phyloP scores from a whole-genome alignment of 768 basidiomycete species.

The Daedalea quercina region DNA sequence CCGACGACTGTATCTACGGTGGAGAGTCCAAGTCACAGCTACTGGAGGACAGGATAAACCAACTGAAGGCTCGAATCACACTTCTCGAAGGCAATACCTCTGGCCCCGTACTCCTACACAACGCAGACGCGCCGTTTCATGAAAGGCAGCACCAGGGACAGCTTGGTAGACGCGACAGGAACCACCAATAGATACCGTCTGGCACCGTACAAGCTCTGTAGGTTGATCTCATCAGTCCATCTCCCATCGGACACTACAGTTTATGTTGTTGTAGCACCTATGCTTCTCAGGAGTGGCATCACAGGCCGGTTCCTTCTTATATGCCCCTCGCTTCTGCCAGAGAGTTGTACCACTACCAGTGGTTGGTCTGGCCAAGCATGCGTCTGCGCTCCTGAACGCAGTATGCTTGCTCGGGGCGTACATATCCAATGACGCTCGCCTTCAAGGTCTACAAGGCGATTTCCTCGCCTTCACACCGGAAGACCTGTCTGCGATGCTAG shows the following conservation, averaged over 20 bases:
- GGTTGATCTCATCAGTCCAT: background rate
- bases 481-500: constrained; percentile 35
- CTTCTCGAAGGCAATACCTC: constrained; percentile 15
- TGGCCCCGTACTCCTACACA: constrained; percentile 15
- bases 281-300: constrained; percentile 2
- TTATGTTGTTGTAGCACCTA: background rate
- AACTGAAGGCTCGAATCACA: constrained; percentile 45
- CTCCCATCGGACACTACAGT: too few species aligned
- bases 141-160: background rate
- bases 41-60: constrained; percentile 51
- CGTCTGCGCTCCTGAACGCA: constrained; percentile 37
- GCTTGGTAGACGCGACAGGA: background rate
- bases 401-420: constrained; percentile 26
- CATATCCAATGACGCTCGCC: constrained; percentile 17
- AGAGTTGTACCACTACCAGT: constrained; percentile 7
- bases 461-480: constrained; percentile 46
- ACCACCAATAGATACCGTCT: background rate
- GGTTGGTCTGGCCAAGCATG: constrained; percentile 26
- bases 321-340: constrained; percentile 38
- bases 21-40: constrained; percentile 43
- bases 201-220: background rate
- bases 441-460: constrained; percentile 26
- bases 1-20: constrained; percentile 65
- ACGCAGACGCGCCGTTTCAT: constrained; percentile 14
- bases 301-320: constrained; percentile 63